phyloP scores from a whole-genome alignment of 345 rosid genomes.

The Rhizophora mangle region DNA sequence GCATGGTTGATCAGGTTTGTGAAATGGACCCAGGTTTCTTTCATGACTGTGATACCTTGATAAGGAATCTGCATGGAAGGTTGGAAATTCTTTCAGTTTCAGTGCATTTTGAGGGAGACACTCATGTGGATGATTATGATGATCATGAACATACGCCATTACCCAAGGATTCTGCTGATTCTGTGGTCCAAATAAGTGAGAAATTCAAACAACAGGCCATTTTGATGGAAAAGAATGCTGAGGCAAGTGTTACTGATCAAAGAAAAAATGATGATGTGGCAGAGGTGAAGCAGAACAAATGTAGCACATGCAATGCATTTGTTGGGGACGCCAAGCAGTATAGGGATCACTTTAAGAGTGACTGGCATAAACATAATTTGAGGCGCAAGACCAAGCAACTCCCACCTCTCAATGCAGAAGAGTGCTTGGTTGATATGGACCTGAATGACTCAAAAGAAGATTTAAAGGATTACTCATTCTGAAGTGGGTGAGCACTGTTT shows the following conservation, averaged over 20 bases:
- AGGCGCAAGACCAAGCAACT: slow-evolving; percentile 84
- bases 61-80: slow-evolving; percentile 81
- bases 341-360: slow-evolving; percentile 89
- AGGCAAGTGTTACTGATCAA: slow-evolving; percentile 27
- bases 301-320: slow-evolving; percentile 77
- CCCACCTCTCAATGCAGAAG: slow-evolving; percentile 73
- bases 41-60: slow-evolving; percentile 71
- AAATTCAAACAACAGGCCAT: slow-evolving; percentile 50
- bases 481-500: slow-evolving; percentile 15
- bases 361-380: slow-evolving; percentile 95
- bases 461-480: slow-evolving; percentile 90
- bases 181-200: slow-evolving; percentile 44
- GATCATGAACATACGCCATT: slow-evolving; percentile 56
- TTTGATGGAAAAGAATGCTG: slow-evolving; percentile 35
- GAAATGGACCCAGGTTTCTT: slow-evolving; percentile 80
- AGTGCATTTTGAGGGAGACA: slow-evolving; percentile 86
- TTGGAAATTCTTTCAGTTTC: slow-evolving; percentile 85
- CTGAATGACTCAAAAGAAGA: slow-evolving; percentile 67
- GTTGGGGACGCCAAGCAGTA: slow-evolving; percentile 78
- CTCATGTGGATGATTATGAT: slow-evolving; percentile 71
- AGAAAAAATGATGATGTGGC: slow-evolving; percentile 31
- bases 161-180: slow-evolving; percentile 34
- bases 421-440: slow-evolving; percentile 70
- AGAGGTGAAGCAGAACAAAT: slow-evolving; percentile 63
- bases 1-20: slow-evolving; percentile 51